Conservation (phyloP, 352 stramenopile species). For the Phytophthora gonapodyides region DNA sequence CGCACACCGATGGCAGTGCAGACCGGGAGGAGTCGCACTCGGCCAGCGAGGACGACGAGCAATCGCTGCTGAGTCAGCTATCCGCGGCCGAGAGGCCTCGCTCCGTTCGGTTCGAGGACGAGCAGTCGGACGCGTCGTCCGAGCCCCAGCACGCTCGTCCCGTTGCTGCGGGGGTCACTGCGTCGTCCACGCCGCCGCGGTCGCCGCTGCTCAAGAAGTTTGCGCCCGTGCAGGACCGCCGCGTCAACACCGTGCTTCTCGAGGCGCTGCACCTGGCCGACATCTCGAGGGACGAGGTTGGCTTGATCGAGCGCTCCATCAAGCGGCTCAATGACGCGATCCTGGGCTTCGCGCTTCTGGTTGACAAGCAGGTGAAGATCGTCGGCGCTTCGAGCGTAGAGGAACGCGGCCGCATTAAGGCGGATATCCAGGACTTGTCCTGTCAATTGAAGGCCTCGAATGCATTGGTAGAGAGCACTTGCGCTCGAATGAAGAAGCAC, state of each 20-base stretch:
- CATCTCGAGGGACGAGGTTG: conserved; percentile 62
- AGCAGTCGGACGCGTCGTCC: conserved; percentile 9
- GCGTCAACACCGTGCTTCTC: conserved; percentile 60
- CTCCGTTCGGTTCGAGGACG: conserved; percentile 27
- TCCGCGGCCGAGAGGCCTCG: conserved; percentile 7
- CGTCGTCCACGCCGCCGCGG: conserved; percentile 21
- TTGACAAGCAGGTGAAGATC: conserved; percentile 82
- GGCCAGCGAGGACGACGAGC: conserved; percentile 22
- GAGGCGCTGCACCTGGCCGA: conserved; percentile 71
- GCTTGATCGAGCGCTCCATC: conserved; percentile 56
- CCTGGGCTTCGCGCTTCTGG: conserved; percentile 64
- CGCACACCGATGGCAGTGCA: conserved; percentile 9
- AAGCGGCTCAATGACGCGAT: conserved; percentile 65
- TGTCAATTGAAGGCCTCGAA: conserved; percentile 63
- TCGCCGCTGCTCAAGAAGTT: conserved; percentile 70
- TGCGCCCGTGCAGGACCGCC: conserved; percentile 53
- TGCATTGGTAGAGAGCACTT: conserved; percentile 55
- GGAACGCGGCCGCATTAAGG: conserved; percentile 51
- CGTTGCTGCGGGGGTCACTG: conserved; percentile 12
- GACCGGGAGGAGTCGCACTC: conserved; percentile 9
- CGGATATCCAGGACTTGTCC: conserved; percentile 66
- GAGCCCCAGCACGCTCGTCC: conserved; percentile 13
- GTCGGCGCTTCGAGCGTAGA: conserved; percentile 50
- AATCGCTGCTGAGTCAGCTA: conserved; percentile 21
- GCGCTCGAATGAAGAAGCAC: conserved; percentile 64